Evolutionary conservation across 1,284 basidiomycete genomes (phyloP), one percentile per base, ranked within the genome.

Genomic region (Sporisorium reilianum): DNA sequence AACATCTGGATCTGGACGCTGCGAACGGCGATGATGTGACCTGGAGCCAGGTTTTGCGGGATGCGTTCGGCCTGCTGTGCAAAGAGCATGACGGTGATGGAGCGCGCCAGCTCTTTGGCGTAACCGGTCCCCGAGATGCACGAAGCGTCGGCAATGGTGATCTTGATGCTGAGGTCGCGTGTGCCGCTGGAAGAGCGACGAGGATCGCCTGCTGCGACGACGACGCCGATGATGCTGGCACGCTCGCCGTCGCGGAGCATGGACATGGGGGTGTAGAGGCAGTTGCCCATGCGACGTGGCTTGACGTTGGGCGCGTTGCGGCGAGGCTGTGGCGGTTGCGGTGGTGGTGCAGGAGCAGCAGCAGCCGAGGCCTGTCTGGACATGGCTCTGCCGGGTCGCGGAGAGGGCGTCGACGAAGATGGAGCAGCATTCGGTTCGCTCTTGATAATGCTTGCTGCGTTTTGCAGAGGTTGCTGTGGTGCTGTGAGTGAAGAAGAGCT

Each of bases 201-300:
- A 49, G 67, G 64, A 16, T 62, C 66, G 18, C 69, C 69, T 28
- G 64, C 60, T 23, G 54, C 60, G 6, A 75, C 44, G 4, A 75
- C 69, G 18, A 80, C 64, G 28, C 79, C 79, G 40, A 78, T 62
- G 41, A 79, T 52, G 61, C 74, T 77, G 20, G 67, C 75, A 2
- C 61, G 48, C 41, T 69, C 57, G 23, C 66, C 69, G 20, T 70
- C 63, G 11, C 63, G 68, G 22, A 75, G 55, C 62, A 66, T 57
- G 16, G 62, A 55, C 34, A 80, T 65, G 11, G 75, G 72, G 1
- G 77, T 79, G 36, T 80, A 80, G 50, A 67, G 44, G 64, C 63
- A 64, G 30, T 71, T 75, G 63, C 72, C 72, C 62, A 75, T 69
- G 6, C 59, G 62, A n/a, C 56, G 64, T 2, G 66, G 67, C 52